phyloP scores from a whole-genome alignment of 805 yeast genomes.

The Candida yuanshanica region DNA sequence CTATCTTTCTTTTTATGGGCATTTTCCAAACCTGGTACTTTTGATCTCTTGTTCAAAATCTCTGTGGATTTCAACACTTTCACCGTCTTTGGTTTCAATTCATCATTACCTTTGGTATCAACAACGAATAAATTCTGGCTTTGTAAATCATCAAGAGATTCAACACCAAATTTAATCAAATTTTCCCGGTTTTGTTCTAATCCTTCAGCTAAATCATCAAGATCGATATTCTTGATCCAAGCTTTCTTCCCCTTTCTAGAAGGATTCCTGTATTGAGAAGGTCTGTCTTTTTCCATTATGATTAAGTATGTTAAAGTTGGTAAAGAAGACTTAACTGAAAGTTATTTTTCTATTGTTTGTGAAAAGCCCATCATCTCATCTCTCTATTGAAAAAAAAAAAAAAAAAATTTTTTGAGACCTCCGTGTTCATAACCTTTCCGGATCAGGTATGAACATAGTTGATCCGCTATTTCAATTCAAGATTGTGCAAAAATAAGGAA shows the following conservation, averaged over 20 bases:
- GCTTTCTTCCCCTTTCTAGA: constrained; percentile 91
- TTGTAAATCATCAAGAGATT: constrained; percentile 31
- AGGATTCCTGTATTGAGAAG: constrained; percentile 57
- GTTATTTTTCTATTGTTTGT: too few relatives aligned
- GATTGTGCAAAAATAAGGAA: too few relatives aligned
- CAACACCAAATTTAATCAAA: constrained; percentile 45
- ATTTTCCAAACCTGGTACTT: constrained; percentile 57
- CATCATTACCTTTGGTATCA: constrained; percentile 61
- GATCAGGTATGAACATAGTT: background rate
- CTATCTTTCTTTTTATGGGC: constrained; percentile 36
- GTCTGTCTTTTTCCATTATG: constrained; percentile 40
- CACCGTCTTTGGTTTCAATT: constrained; percentile 33
- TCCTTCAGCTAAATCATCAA: constrained; percentile 69
- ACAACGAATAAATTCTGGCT: constrained; percentile 51
- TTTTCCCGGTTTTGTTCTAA: constrained; percentile 67
- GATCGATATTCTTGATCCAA: constrained; percentile 89
- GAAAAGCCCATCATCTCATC: constrained; percentile 1
- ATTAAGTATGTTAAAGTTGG: background rate
- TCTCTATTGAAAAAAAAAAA: background rate
- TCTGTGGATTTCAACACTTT: constrained; percentile 34
- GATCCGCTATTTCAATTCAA: too few relatives aligned
- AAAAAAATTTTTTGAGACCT: background rate
- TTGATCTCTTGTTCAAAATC: constrained; percentile 67
- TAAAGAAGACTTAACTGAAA: too few relatives aligned
- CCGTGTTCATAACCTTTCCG: background rate